Base-by-base conservation (phyloP, 2,329 filamentous ascomycete species). In the Aspergillus sp. region DNA sequence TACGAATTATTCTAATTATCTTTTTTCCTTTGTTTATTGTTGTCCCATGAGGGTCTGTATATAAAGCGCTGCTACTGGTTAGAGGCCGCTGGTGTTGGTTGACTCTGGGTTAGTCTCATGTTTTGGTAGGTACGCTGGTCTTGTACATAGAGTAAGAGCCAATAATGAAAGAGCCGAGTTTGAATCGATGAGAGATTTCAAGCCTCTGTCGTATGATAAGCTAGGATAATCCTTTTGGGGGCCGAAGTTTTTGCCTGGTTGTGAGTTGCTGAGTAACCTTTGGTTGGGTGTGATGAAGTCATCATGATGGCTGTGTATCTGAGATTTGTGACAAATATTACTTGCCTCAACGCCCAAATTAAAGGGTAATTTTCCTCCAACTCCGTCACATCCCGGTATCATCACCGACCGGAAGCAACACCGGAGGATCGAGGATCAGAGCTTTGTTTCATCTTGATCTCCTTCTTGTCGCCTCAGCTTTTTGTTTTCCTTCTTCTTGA, bases 201-300 rank as follows among this genome's bases (percentile, higher is more conserved):
- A 37, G 27, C 9, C 27, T 30, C 27, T 30, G 27, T 11, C 27
- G 8, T 30, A 30, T 30, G 11, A 30, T 30, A 30, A 11, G 20
- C 27, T 30, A 30, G 24, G 27, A 30, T 30, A 11, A 30, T 30
- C 27, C 4, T 30, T 30, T 30, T 30, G 11, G 27, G 27, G 9
- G 9, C 27, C 27, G 27, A 30, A 30, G 27, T 30, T 30, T 30
- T 9, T 30, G 27, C 9, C 27, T 30, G 9, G 3, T 30, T 12
- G 9, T 30, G 9, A 9, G 8, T 30, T 37, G 37, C n/a, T 41
- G 53, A 20, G 41, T 44, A 45, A 57, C 42, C 45, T 44, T 20
- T 37, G 56, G 41, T 45, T 53, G n/a, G 33, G 40, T 24, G 17
- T 7, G 55, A 66, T 67, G 65, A 67, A 51, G 59, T 67, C 65